Base-by-base conservation (phyloP, 108 stramenopile genomes). In the Nitzschia inconspicua region DNA sequence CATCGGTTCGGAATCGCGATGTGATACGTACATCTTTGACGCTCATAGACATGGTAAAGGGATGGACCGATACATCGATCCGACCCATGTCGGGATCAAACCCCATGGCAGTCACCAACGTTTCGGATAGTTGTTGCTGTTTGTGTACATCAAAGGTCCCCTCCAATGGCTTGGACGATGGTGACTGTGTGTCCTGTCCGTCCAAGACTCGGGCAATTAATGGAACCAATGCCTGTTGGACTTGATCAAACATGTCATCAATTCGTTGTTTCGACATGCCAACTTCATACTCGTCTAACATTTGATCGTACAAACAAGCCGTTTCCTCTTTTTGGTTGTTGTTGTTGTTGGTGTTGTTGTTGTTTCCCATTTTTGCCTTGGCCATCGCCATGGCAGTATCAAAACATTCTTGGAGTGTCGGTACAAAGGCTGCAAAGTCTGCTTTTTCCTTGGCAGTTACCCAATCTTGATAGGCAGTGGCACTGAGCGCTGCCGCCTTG, bases 1-100 rank as follows among this genome's bases (percentile, higher is more conserved):
- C 88, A 18, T 79, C 76, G 1, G 39, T 28, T 27, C 60, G 57
- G 75, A 89, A 94, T 13, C 94, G 83, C 19, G 84, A 82, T 3
- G 96, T 97, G 55, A 97, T 95, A 10, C 96, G 85, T 13, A 94
- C 93, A 63, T 97, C 96, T 3, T 58, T 44, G 13, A 73, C 72
- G 20, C 72, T 60, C 26, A 86, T 66, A 11, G 81, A 78, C 47
- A 76, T 86, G 32, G 95, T 90, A 55, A 97, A 97, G 3, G 96
- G 96, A 77, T 97, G 96, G 26, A 92, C 90, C 10, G 72, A 73
- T 7, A 88, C 90, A 66, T 97, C 96, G 18, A 93, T 72, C 24
- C 96, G 65, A 34, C 93, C 94, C 11, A 73, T 59, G 10, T 35
- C 47, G 16, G 66, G 55, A 55, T 93, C 80, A 56, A 83, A 95